These are phyloP conservation scores for Fusarium veterinarium DNA, from an alignment of 2,329 filamentous ascomycete species.

Conservation along the genomic window DNA sequence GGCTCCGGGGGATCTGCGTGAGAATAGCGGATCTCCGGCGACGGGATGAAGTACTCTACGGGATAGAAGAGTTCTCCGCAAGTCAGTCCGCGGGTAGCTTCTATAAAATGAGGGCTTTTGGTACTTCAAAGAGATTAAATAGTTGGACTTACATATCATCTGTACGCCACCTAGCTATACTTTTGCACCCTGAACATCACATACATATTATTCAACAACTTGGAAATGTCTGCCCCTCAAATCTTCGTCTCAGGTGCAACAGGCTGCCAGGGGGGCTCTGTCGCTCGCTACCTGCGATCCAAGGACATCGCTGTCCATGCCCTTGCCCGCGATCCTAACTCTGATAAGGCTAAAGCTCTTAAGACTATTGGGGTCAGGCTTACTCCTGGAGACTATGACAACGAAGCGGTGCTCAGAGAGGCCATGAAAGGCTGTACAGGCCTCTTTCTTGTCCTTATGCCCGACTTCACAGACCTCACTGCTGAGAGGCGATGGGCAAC, in stretches of 20 bases:
- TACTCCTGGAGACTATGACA: slow-evolving; percentile 49
- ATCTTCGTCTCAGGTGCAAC: slow-evolving; percentile 56
- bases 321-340: slow-evolving; percentile 48
- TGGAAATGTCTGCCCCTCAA: slow-evolving; percentile 47
- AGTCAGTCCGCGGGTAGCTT: background rate
- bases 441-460: slow-evolving; percentile 51
- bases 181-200: background rate
- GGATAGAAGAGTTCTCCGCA: background rate
- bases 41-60: background rate
- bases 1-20: background rate
- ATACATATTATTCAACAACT: background rate
- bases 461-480: slow-evolving; percentile 47
- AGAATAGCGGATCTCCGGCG: slow-evolving; percentile 20
- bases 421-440: slow-evolving; percentile 47
- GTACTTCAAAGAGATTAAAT: background rate
- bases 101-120: background rate
- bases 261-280: slow-evolving; percentile 53
- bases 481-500: slow-evolving; percentile 47
- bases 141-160: background rate
- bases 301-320: slow-evolving; percentile 49
- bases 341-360: slow-evolving; percentile 47
- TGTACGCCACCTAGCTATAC: background rate
- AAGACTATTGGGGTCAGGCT: slow-evolving; percentile 49
- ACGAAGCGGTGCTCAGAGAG: slow-evolving; percentile 44
- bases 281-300: slow-evolving; percentile 50